Evolutionary conservation across 2,329 filamentous ascomycete genomes (phyloP), one percentile per base, ranked within the genome.

Genomic region (Dothideomycetidae sp.): DNA sequence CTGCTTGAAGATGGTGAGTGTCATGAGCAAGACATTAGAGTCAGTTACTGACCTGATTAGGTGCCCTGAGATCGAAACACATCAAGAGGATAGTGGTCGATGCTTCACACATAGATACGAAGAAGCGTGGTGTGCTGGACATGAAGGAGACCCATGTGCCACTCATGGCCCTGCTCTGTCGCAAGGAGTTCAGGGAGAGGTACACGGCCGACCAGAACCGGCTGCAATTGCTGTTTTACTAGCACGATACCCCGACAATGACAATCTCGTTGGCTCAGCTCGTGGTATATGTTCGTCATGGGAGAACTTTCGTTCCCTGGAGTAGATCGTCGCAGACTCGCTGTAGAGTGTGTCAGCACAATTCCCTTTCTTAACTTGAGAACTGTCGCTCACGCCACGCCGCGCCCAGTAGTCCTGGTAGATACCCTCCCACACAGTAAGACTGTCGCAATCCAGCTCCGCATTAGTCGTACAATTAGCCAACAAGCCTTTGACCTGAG

Each of bases 61-160:
- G 78, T 23, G 75, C 79, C 2, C 60, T 96, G 31, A 81, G 75
- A 16, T 58, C 81, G 19, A 68, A 73, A 21, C 71, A 78, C 42
- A 58, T 96, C 37, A 74, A 84, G 60, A 72, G 82, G 31, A 71
- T 98, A 21, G 73, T 96, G 5, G 71, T 96, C 19, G 90, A 98
- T 59, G 84, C 82, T 10, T 93, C 85, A 5, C 79, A 93, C 53
- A 81, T 94, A 46, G 88, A 98, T 59, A 75, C 81, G 58, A 98
- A 98, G 69, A 93, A 93, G 66, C 71, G 86, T 32, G 84, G 85
- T 0, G 74, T 98, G 45, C 74, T 93, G 57, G 90, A 96, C 53
- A 94, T 96, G 83, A 84, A 81, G 57, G 90, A 98, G 43, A 83
- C 83, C 0, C 78, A 86, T 63, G 68, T 85, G 51, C 82, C 84